phyloP scores from a whole-genome alignment of 108 stramenopile genomes.

The Nitzschia sp. region DNA sequence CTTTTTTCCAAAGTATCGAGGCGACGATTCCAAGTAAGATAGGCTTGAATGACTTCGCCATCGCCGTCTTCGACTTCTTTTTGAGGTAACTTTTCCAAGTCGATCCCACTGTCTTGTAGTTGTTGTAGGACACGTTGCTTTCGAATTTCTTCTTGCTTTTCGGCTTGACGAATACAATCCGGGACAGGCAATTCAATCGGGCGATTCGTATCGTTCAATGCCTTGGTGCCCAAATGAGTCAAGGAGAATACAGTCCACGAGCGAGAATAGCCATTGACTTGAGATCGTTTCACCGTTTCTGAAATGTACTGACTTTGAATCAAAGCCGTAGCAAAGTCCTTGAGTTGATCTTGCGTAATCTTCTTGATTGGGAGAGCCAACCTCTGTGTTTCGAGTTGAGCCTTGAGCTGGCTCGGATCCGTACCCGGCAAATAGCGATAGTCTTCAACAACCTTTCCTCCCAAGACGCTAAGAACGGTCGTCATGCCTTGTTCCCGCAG shows the following conservation, averaged over 20 bases:
- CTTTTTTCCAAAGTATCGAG: conserved; percentile 42
- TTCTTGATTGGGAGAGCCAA: conserved; percentile 41
- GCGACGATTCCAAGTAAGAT: conserved; percentile 62
- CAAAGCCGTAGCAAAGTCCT: conserved; percentile 53
- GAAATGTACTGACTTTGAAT: conserved; percentile 43
- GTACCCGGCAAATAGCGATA: conserved; percentile 44
- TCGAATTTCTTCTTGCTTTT: conserved; percentile 55
- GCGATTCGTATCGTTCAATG: conserved; percentile 9
- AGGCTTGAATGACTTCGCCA: conserved; percentile 73
- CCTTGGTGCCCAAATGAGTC: conserved; percentile 44
- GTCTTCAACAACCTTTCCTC: conserved; percentile 51
- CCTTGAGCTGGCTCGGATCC: conserved; percentile 21
- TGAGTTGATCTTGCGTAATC: conserved; percentile 42
- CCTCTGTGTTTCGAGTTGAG: conserved; percentile 15
- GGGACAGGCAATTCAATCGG: conserved; percentile 75
- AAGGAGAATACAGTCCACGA: conserved; percentile 45
- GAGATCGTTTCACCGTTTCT: conserved; percentile 32
- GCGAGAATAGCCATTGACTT: conserved; percentile 12
- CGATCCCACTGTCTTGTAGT: conserved; percentile 52
- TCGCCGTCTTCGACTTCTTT: conserved; percentile 73
- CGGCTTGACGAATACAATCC: conserved; percentile 59
- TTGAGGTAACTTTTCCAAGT: conserved; percentile 58
- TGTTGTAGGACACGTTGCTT: conserved; percentile 43
- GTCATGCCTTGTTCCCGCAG: conserved; percentile 49
- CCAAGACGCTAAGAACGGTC: conserved; percentile 48